These are phyloP conservation scores for Silene uniflora DNA, from an alignment of 148 eudicot species.

Conservation along the genomic window DNA sequence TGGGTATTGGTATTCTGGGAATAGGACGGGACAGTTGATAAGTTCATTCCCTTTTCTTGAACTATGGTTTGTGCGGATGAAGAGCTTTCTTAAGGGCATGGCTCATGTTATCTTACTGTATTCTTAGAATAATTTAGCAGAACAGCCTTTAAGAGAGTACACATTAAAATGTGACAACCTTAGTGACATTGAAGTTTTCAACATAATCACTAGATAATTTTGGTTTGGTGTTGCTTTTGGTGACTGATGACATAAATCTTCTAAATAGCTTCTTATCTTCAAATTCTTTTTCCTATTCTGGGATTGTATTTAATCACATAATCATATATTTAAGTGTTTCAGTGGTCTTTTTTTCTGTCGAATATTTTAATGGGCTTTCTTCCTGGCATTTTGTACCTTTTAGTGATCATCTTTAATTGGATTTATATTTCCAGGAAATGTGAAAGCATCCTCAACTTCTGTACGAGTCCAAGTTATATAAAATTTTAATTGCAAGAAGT, in stretches of 20 bases:
- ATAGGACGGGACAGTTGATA: too few relatives aligned
- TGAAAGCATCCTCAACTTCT: conserved; percentile 81
- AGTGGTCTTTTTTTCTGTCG: conserved; percentile 16
- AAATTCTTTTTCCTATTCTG: background rate
- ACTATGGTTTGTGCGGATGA: too few relatives aligned
- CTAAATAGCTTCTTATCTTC: background rate
- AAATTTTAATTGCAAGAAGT: conserved; percentile 85
- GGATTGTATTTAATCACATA: background rate
- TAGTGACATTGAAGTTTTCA: background rate
- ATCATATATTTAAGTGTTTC: background rate
- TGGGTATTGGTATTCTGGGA: background rate
- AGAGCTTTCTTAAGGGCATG: too few relatives aligned
- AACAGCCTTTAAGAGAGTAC: too few relatives aligned
- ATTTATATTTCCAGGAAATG: conserved; percentile 41
- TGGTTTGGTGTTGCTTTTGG: too few relatives aligned
- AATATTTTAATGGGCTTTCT: background rate
- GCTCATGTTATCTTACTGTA: background rate
- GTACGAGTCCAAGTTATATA: conserved; percentile 80
- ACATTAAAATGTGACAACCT: too few relatives aligned
- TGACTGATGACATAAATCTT: too few relatives aligned
- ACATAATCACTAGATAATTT: too few relatives aligned
- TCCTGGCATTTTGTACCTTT: background rate
- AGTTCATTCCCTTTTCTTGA: too few relatives aligned
- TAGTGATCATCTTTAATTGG: background rate
- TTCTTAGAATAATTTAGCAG: too few relatives aligned